A percentile compares a stretch with the other conserved stretches of the same genome.
Conservation (phyloP, 352 stramenopile genomes). For the Phytophthora pistaciae region DNA sequence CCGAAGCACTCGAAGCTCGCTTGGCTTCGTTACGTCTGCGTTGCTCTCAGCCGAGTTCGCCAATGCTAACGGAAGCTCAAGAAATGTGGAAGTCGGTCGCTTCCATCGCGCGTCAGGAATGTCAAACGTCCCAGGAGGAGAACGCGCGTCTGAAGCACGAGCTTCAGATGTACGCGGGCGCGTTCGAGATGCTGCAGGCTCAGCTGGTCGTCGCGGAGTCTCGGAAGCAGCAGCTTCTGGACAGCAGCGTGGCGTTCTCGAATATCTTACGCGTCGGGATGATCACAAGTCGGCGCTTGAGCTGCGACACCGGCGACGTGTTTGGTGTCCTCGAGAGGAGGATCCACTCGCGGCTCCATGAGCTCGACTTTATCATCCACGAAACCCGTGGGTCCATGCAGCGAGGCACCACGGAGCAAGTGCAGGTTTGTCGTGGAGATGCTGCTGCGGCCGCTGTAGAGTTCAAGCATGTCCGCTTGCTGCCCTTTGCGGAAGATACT, state of each 20-base stretch:
- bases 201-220: conserved; percentile 4
- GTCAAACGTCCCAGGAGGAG: conserved; percentile 11
- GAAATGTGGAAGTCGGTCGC: conserved; percentile 28
- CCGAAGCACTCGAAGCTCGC: not conserved
- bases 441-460: conserved; percentile 9
- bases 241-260: not conserved
- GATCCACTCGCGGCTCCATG: conserved; percentile 19
- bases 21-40: conserved; percentile 5
- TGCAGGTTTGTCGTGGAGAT: conserved; percentile 20
- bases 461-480: conserved; percentile 16
- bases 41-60: not conserved
- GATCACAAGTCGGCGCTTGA: not conserved
- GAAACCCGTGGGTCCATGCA: conserved; percentile 7
- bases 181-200: conserved; percentile 10
- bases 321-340: conserved; percentile 19
- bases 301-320: conserved; percentile 9
- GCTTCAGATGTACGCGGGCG: conserved; percentile 3
- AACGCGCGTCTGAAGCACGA: conserved; percentile 16
- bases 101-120: conserved; percentile 13
- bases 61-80: not conserved
- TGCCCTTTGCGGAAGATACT: conserved; percentile 12
- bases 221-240: conserved; percentile 5
- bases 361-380: conserved; percentile 16
- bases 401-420: not conserved
- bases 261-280: conserved; percentile 18